Evolutionary conservation across 805 yeast genomes (phyloP), one percentile per base, ranked within the genome.

Genomic region (Candida xyloterini): DNA sequence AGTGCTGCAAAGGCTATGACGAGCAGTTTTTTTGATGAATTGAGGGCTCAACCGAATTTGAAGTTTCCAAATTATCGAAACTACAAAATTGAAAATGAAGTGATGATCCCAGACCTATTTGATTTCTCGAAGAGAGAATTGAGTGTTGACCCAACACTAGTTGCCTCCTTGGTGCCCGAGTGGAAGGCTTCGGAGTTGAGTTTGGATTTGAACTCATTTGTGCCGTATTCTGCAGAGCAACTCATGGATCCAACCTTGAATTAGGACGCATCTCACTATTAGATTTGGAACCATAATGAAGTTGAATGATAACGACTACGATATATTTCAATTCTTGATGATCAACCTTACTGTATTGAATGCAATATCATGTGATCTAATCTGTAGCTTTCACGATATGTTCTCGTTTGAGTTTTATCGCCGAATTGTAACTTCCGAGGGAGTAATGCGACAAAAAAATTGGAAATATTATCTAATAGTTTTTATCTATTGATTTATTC

Each of bases 21-120:
- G 25, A 71, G 74, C 52, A 68, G 64, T 8, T 78, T 76, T 62
- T 79, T 81, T 57, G 73, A 76, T 50, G 79, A 74, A 47, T 69
- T 77, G 49, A 67, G 74, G 53, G 55, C 53, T 8, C 40, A 51
- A 30, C 47, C 50, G 7, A 43, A 43, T 28, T 50, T 42, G 31
- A 40, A 33, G 36, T 40, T 60, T 15, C 67, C 67, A 15, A 60
- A 63, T 42, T 57, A 63, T 56, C 40, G 73, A 53, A 66, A 68
- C 39, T 72, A 69, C 40, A 68, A 66, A 50, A 58, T 69, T 46
- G 73, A 69, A 42, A 21, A 41, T 7, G 55, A 55, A 15, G 41
- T 49, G 15, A 30, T 35, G 10, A 62, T 74, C 48, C 80, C 81
- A 0, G 72, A 66, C 33, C 59, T 76, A 44, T 71, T 75, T 49